These are phyloP conservation scores for Mucor mucedo DNA, from an alignment of 371 early-diverging fungal species.

Conservation along the genomic window DNA sequence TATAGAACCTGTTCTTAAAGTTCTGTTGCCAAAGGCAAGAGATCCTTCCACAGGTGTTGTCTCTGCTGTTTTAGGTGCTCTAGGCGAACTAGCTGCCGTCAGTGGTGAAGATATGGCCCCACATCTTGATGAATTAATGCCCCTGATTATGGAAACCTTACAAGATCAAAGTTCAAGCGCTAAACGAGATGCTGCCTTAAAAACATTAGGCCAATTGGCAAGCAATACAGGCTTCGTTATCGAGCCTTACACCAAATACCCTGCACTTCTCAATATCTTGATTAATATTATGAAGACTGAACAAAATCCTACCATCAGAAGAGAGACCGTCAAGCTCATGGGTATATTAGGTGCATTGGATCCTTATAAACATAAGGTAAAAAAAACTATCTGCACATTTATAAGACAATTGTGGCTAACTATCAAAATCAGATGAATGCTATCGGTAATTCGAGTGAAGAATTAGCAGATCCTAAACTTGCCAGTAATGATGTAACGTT, in stretches of 20 bases:
- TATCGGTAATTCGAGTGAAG: slow-evolving; percentile 62
- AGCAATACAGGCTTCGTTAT: slow-evolving; percentile 91
- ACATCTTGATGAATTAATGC: slow-evolving; percentile 83
- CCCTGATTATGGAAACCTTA: slow-evolving; percentile 88
- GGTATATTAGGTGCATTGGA: slow-evolving; percentile 97
- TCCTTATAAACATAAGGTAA: slow-evolving; percentile 90
- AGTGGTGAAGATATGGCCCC: slow-evolving; percentile 86
- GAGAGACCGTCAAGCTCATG: slow-evolving; percentile 88
- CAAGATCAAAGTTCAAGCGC: slow-evolving; percentile 87
- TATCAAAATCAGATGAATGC: slow-evolving; percentile 43
- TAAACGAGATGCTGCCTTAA: slow-evolving; percentile 90
- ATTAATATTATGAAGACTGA: slow-evolving; percentile 88
- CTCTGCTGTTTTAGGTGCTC: slow-evolving; percentile 79
- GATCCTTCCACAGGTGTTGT: slow-evolving; percentile 85
- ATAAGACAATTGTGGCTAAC: too few species aligned
- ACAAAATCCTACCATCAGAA: slow-evolving; percentile 69
- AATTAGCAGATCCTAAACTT: slow-evolving; percentile 59
- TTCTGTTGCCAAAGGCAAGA: slow-evolving; percentile 82
- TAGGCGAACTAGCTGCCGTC: slow-evolving; percentile 90
- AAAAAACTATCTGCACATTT: background rate
- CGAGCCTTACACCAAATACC: slow-evolving; percentile 90
- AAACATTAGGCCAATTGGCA: slow-evolving; percentile 84
- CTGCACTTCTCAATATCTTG: slow-evolving; percentile 80
- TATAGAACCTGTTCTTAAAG: slow-evolving; percentile 87
- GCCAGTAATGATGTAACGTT: slow-evolving; percentile 68